Evolutionary conservation across 73 alveolate genomes (phyloP).

Genomic region (Tetrahymena thermophila): DNA sequence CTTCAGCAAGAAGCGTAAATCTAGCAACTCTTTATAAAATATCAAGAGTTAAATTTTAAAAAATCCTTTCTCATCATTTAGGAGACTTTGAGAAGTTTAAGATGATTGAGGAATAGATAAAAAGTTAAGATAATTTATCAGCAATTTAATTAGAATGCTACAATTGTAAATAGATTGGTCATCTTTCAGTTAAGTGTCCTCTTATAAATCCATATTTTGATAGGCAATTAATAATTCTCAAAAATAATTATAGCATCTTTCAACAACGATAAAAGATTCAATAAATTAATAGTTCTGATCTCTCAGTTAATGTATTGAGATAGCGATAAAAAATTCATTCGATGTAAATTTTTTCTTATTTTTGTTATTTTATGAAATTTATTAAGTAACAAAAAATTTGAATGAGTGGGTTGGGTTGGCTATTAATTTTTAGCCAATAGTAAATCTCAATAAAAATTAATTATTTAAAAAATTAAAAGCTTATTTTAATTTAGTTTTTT

Average conservation of each 20-base stretch:
- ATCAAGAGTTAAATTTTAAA: neutral
- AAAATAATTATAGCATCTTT: neutral
- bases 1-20: neutral
- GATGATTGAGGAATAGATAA: neutral
- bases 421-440: no score
- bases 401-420: no score
- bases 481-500: no score
- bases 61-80: neutral
- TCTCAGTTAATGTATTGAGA: neutral
- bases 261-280: neutral
- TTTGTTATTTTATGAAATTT: neutral
- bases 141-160: neutral
- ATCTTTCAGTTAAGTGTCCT: neutral
- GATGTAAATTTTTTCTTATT: neutral
- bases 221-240: neutral
- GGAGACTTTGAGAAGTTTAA: neutral
- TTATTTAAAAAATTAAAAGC: no score
- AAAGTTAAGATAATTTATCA: neutral
- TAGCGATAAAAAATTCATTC: neutral
- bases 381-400: no score
- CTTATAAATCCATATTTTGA: neutral
- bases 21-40: neutral
- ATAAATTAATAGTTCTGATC: neutral
- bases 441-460: no score
- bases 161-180: neutral